Evolutionary conservation across 1,284 basidiomycete genomes (phyloP).

Genomic region (Stygiomarasmius scandens): DNA sequence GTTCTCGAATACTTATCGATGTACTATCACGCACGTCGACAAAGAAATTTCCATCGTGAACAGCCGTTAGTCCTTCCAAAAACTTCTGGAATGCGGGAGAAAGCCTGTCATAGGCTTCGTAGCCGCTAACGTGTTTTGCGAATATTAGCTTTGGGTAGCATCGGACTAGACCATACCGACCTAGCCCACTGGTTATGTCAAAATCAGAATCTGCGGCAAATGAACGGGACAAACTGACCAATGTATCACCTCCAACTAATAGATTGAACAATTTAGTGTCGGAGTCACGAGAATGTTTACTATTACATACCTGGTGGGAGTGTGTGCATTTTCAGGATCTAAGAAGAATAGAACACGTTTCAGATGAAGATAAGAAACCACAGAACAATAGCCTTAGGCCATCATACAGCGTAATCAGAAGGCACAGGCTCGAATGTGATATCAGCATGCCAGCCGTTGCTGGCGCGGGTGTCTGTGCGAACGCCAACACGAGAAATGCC

Average conservation of each 20-base stretch:
- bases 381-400: too few relatives aligned
- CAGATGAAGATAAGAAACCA: neutral
- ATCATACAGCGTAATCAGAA: constrained; percentile 59
- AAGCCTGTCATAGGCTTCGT: constrained; percentile 68
- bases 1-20: neutral
- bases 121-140: constrained; percentile 41
- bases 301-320: constrained; percentile 43
- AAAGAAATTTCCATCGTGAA: constrained; percentile 59
- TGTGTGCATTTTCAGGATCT: constrained; percentile 61
- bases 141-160: too few relatives aligned
- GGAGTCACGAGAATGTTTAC: neutral
- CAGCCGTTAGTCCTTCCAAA: constrained; percentile 60
- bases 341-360: neutral
- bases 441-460: constrained; percentile 56
- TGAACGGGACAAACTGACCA: too few relatives aligned
- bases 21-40: constrained; percentile 33
- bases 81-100: constrained; percentile 57
- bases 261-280: constrained; percentile 8
- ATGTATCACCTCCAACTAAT: constrained; percentile 49
- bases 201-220: too few relatives aligned
- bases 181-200: too few relatives aligned
- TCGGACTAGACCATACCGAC: too few relatives aligned
- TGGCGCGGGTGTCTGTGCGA: constrained; percentile 33
- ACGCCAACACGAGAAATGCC: constrained; percentile 43
- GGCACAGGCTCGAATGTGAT: constrained; percentile 74